These are phyloP conservation scores for Candida ficus DNA, from an alignment of 805 yeast species.

Conservation along the genomic window DNA sequence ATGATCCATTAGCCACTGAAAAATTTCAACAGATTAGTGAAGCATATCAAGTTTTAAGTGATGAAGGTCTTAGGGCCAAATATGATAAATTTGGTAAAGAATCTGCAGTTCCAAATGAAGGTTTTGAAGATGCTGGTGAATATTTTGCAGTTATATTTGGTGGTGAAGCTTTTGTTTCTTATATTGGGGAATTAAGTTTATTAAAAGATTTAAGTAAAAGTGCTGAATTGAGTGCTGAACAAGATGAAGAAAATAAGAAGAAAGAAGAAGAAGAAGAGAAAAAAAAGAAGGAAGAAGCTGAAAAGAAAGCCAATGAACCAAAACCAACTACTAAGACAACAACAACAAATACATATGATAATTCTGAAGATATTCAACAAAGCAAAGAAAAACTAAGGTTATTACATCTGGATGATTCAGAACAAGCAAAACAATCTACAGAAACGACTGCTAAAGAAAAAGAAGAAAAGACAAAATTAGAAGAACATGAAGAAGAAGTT, in stretches of 20 bases:
- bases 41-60: slow-evolving; percentile 76
- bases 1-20: slow-evolving; percentile 69
- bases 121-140: slow-evolving; percentile 69
- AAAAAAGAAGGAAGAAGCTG: slow-evolving; percentile 10
- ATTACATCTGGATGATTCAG: slow-evolving; percentile 5
- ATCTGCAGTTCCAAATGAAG: slow-evolving; percentile 62
- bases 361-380: not conserved
- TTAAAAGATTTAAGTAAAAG: slow-evolving; percentile 68
- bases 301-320: not conserved
- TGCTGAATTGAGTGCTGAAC: slow-evolving; percentile 45
- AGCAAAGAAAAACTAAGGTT: slow-evolving; percentile 8
- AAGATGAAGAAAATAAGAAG: slow-evolving; percentile 40
- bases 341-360: not conserved
- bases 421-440: no score
- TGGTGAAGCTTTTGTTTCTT: slow-evolving; percentile 80
- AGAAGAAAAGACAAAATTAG: slow-evolving; percentile 42
- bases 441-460: slow-evolving; percentile 19
- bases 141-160: slow-evolving; percentile 74
- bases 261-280: slow-evolving; percentile 27
- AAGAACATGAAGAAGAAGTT: slow-evolving; percentile 74
- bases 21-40: slow-evolving; percentile 59
- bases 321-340: not conserved
- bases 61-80: slow-evolving; percentile 54
- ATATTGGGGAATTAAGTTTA: slow-evolving; percentile 85
- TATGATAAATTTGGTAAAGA: slow-evolving; percentile 77